Conservation (phyloP, 257 asterid species). For the Solanum stenotomum region DNA sequence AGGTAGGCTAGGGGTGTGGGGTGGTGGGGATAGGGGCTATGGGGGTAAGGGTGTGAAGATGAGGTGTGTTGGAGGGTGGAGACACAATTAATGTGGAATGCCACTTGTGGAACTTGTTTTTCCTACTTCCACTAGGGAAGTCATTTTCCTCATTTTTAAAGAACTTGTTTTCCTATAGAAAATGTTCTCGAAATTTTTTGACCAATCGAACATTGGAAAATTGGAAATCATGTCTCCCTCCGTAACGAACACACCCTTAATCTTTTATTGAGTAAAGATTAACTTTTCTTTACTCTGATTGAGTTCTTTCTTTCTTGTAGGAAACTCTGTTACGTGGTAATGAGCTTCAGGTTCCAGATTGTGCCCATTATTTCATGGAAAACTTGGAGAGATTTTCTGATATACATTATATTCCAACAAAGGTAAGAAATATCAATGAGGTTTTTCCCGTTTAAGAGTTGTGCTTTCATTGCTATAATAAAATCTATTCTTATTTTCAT, state of each 20-base stretch:
- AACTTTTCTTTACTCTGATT: slow-evolving; percentile 7
- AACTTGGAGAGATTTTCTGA: slow-evolving; percentile 76
- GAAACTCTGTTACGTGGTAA: slow-evolving; percentile 74
- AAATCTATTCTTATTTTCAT: neutral
- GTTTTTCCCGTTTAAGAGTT: neutral
- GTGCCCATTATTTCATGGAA: slow-evolving; percentile 90
- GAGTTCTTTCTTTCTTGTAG: slow-evolving; percentile 30
- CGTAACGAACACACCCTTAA: neutral
- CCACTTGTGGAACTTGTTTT: neutral
- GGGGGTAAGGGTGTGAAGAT: neutral
- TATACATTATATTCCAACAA: slow-evolving; percentile 69
- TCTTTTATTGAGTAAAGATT: neutral
- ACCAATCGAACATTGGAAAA: neutral
- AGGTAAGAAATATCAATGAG: slow-evolving; percentile 36
- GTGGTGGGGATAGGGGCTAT: neutral
- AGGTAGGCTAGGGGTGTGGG: neutral
- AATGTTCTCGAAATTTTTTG: neutral
- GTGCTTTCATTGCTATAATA: neutral
- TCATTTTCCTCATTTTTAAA: neutral
- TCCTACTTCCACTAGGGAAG: neutral
- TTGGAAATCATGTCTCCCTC: neutral
- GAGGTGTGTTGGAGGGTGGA: neutral
- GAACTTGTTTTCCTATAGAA: neutral
- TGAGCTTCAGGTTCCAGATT: slow-evolving; percentile 95
- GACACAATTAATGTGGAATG: neutral